phyloP scores from a whole-genome alignment of 2,329 filamentous ascomycete species.

The Dactylella cylindrospora region DNA sequence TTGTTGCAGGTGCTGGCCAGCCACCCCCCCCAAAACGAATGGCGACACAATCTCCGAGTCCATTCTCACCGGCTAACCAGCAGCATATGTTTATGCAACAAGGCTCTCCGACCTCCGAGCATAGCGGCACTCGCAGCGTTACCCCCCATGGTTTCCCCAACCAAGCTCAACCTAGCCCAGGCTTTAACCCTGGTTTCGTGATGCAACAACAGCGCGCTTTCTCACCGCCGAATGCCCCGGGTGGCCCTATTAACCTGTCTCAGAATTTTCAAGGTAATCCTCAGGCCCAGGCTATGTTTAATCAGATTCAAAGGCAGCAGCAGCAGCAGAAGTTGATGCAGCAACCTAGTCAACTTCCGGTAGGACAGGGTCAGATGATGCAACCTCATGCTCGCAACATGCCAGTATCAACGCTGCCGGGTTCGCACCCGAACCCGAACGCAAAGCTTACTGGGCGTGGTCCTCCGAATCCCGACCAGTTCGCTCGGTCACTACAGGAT shows the following conservation, averaged over 20 bases:
- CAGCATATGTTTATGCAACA: slow-evolving; percentile 66
- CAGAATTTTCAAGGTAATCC: slow-evolving; percentile 55
- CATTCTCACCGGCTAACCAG: slow-evolving; percentile 75
- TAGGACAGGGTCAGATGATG: slow-evolving; percentile 51
- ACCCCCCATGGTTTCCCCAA: slow-evolving; percentile 67
- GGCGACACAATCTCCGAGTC: slow-evolving; percentile 87
- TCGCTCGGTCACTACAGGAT: slow-evolving; percentile 72
- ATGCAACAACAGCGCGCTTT: slow-evolving; percentile 55
- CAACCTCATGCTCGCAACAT: slow-evolving; percentile 60
- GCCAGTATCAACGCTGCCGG: slow-evolving; percentile 60
- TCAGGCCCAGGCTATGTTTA: slow-evolving; percentile 52
- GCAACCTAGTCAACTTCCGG: slow-evolving; percentile 54
- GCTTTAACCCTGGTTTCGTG: slow-evolving; percentile 30
- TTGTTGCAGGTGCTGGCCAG: slow-evolving; percentile 51
- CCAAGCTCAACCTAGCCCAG: slow-evolving; percentile 47
- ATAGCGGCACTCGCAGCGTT: slow-evolving; percentile 65
- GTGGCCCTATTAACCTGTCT: slow-evolving; percentile 37
- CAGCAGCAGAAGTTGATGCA: slow-evolving; percentile 54
- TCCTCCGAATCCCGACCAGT: slow-evolving; percentile 63
- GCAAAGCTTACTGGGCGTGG: slow-evolving; percentile 47
- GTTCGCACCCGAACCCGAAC: slow-evolving; percentile 54
- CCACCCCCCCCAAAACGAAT: slow-evolving; percentile 69
- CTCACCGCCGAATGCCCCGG: slow-evolving; percentile 58
- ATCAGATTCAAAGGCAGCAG: slow-evolving; percentile 53
- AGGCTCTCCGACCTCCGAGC: slow-evolving; percentile 73